These are phyloP conservation scores for Penicillium decumbens DNA, from an alignment of 2,329 filamentous ascomycete species.

Conservation along the genomic window DNA sequence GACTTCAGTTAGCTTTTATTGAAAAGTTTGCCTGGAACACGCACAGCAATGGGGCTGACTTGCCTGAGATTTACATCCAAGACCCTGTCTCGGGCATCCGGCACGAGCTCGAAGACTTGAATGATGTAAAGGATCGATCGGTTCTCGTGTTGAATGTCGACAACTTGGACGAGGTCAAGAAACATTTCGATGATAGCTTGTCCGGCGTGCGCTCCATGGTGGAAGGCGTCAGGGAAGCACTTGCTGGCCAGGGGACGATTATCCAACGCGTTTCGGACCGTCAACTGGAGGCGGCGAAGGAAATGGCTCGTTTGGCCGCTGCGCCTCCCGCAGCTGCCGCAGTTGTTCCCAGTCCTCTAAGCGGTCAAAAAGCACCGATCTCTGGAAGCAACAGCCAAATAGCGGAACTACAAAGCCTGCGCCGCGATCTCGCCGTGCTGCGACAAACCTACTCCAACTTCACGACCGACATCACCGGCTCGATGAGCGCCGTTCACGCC, in stretches of 20 bases:
- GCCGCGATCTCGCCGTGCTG: conserved; percentile 83
- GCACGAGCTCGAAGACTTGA: conserved; percentile 89
- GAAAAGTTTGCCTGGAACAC: conserved; percentile 99
- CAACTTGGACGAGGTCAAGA: conserved; percentile 89
- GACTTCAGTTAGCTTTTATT: conserved; percentile 91
- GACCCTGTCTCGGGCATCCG: conserved; percentile 93
- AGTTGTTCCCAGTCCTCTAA: conserved; percentile 22
- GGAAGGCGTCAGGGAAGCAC: conserved; percentile 76
- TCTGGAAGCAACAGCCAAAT: conserved; percentile 57
- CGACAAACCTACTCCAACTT: conserved; percentile 92
- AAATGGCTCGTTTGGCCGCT: conserved; percentile 66
- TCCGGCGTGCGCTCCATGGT: conserved; percentile 73
- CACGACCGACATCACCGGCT: conserved; percentile 78
- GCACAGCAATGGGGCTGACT: conserved; percentile 82
- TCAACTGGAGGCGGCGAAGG: conserved; percentile 82
- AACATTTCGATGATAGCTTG: conserved; percentile 89
- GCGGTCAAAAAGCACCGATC: conserved; percentile 25
- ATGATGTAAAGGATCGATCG: conserved; percentile 88
- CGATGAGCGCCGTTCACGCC: conserved; percentile 74
- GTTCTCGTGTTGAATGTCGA: conserved; percentile 95
- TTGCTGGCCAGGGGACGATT: conserved; percentile 76
- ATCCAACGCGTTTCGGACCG: conserved; percentile 84
- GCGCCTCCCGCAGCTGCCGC: conserved; percentile 39
- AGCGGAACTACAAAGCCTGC: conserved; percentile 72
- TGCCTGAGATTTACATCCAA: conserved; percentile 97